A percentile compares a stretch with the other conserved stretches of the same genome.
Evolutionary conservation across 129 eudicot genomes (phyloP).

Genomic region (Dittrichia graveolens): DNA sequence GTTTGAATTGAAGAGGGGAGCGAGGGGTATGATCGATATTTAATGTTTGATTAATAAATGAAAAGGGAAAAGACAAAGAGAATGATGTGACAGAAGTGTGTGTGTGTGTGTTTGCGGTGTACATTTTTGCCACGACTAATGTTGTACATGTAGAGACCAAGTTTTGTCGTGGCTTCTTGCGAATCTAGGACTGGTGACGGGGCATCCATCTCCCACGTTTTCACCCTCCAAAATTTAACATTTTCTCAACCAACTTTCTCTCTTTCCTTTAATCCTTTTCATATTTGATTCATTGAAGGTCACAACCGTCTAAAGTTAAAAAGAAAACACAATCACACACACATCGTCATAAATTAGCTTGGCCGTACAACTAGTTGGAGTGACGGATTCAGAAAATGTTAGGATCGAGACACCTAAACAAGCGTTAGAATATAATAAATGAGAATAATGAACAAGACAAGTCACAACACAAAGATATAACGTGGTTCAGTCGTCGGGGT

Average conservation of each 20-base stretch:
- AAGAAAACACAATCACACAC: too few species aligned
- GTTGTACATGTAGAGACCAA: neutral
- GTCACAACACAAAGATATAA: too few species aligned
- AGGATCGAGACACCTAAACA: too few species aligned
- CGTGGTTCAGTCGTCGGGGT: too few species aligned
- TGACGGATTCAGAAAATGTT: too few species aligned
- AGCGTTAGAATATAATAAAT: too few species aligned
- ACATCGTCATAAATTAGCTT: too few species aligned
- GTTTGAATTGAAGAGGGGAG: too few species aligned
- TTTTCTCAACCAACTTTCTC: constrained; percentile 30
- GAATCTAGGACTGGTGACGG: constrained; percentile 55
- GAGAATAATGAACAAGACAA: too few species aligned
- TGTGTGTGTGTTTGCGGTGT: constrained; percentile 37
- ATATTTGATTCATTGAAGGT: neutral
- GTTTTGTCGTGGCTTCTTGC: constrained; percentile 67
- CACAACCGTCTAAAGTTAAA: too few species aligned
- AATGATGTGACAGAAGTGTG: constrained; percentile 12
- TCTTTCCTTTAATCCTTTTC: neutral
- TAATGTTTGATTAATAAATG: neutral
- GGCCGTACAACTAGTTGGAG: too few species aligned
- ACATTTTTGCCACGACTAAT: constrained; percentile 45
- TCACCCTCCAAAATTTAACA: constrained; percentile 15
- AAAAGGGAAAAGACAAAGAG: neutral
- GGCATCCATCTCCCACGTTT: constrained; percentile 66
- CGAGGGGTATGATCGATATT: too few species aligned